phyloP scores from a whole-genome alignment of 73 alveolate species.

The Diophrys sp. region DNA sequence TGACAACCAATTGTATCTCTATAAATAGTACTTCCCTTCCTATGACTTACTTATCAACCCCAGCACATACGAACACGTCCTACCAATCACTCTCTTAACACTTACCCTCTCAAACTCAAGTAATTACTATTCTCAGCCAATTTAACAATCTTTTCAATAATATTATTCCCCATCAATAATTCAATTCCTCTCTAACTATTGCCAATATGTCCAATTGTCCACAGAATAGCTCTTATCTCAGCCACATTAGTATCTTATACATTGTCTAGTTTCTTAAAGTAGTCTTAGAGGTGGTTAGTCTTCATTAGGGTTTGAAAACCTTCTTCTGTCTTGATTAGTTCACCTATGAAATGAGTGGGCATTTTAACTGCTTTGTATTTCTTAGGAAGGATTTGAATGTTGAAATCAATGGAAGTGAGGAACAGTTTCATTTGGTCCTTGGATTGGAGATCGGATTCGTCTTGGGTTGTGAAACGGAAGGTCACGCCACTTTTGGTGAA shows the following conservation, averaged over 20 bases:
- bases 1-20: constrained; percentile 38
- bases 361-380: constrained; percentile 47
- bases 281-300: constrained; percentile 43
- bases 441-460: constrained; percentile 6
- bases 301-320: constrained; percentile 40
- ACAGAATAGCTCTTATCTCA: constrained; percentile 49
- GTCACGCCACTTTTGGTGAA: constrained; percentile 31
- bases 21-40: constrained; percentile 30
- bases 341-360: constrained; percentile 68
- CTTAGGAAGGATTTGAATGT: constrained; percentile 43
- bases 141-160: constrained; percentile 34
- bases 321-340: constrained; percentile 61
- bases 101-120: constrained; percentile 57
- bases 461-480: constrained; percentile 15
- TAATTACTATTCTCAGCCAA: constrained; percentile 48
- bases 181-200: constrained; percentile 52
- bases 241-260: constrained; percentile 30
- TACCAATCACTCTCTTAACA: too few relatives aligned
- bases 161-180: constrained; percentile 30
- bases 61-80: constrained; percentile 40
- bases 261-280: constrained; percentile 21
- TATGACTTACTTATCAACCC: constrained; percentile 40
- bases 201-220: constrained; percentile 74
- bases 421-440: constrained; percentile 6
- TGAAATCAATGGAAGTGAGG: constrained; percentile 22